Evolutionary conservation across 495 filamentous ascomycete species (phyloP).

Genomic region (Penicillium angulare): DNA sequence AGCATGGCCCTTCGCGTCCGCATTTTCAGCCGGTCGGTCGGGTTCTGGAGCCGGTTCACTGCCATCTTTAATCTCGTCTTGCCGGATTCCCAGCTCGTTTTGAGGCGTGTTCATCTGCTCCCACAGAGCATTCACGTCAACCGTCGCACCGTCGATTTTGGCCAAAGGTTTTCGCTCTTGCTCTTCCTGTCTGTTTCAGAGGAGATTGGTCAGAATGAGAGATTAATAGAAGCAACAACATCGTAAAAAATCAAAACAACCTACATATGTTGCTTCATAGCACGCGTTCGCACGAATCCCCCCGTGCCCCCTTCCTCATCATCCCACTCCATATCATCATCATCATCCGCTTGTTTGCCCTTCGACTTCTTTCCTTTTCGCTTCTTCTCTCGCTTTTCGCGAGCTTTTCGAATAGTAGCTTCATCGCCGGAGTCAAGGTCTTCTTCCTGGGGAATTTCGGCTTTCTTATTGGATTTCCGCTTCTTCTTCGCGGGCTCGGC

Average conservation of each 20-base stretch:
- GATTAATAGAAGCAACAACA: slow-evolving; percentile 1
- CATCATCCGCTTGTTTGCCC: slow-evolving; percentile 43
- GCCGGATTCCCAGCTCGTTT: slow-evolving; percentile 11
- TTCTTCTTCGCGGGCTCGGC: slow-evolving; percentile 41
- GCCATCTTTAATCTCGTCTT: slow-evolving; percentile 15
- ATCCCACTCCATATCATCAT: slow-evolving; percentile 50
- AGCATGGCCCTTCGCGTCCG: slow-evolving; percentile 22
- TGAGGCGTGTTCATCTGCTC: slow-evolving; percentile 63
- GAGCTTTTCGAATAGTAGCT: slow-evolving; percentile 63
- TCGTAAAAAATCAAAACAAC: slow-evolving; percentile 5
- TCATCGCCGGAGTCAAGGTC: slow-evolving; percentile 73
- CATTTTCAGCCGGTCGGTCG: slow-evolving; percentile 9
- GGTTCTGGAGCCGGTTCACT: slow-evolving; percentile 12
- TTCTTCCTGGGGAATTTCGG: slow-evolving; percentile 25
- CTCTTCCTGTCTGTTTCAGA: slow-evolving; percentile 53
- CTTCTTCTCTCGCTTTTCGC: slow-evolving; percentile 51
- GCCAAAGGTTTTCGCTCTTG: slow-evolving; percentile 60
- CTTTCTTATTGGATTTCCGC: slow-evolving; percentile 34
- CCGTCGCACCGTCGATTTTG: slow-evolving; percentile 65
- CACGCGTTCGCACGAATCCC: slow-evolving; percentile 79
- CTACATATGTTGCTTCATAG: slow-evolving; percentile 61
- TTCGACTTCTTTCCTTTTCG: slow-evolving; percentile 43
- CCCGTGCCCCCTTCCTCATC: slow-evolving; percentile 70
- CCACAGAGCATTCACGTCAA: slow-evolving; percentile 92
- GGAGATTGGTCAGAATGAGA: slow-evolving; percentile 5